Evolutionary conservation across 345 rosid species (phyloP).

Genomic region (Eucalyptus albens): DNA sequence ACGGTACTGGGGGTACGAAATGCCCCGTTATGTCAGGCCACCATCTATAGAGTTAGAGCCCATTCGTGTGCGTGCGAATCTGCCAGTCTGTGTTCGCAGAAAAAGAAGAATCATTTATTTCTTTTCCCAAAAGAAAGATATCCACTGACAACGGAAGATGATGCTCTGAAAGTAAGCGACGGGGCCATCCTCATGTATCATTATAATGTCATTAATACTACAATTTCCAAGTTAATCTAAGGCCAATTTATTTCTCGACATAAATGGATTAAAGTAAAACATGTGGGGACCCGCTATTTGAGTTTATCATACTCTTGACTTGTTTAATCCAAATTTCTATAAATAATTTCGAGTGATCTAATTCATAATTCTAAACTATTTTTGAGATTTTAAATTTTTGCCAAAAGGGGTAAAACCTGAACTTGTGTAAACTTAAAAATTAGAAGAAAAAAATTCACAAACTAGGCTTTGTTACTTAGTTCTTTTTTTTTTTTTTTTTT

Average conservation of each 20-base stretch:
- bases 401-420: background rate
- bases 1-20: too few species aligned
- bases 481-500: too few species aligned
- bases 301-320: background rate
- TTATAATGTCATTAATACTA: background rate
- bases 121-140: too few species aligned
- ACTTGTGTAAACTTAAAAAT: too few species aligned
- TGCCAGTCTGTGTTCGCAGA: background rate
- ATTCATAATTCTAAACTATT: background rate
- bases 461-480: background rate
- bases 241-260: background rate
- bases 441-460: too few species aligned
- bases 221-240: background rate
- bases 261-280: background rate
- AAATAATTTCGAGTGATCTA: background rate
- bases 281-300: background rate
- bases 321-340: background rate
- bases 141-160: background rate
- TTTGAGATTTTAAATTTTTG: background rate
- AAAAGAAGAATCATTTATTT: too few species aligned
- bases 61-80: background rate
- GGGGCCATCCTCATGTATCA: background rate
- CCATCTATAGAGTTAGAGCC: too few species aligned
- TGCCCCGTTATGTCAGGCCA: background rate
- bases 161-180: background rate